These are phyloP conservation scores for Citrus reticulata DNA, from an alignment of 345 rosid genomes.

Conservation along the genomic window DNA sequence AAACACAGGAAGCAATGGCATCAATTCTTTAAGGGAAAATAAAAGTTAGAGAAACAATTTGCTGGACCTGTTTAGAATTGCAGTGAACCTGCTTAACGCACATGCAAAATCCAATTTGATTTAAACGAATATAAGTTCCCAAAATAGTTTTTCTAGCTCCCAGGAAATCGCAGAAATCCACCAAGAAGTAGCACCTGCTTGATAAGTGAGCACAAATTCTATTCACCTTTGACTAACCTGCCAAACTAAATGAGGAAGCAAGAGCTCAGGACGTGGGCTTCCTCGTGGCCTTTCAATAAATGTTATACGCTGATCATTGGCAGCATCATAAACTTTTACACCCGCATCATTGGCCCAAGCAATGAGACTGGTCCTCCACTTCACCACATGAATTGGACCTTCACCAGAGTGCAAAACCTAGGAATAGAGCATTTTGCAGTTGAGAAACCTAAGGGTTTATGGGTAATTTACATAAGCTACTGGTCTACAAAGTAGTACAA, in stretches of 20 bases:
- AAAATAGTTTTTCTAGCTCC: not conserved
- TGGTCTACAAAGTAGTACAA: slow-evolving; percentile 15
- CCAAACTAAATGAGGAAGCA: slow-evolving; percentile 97
- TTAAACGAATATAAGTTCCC: not conserved
- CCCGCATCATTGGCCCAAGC: slow-evolving; percentile 99
- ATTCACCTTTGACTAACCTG: slow-evolving; percentile 53
- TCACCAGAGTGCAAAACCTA: slow-evolving; percentile 98
- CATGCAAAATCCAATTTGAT: not conserved
- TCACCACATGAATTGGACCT: slow-evolving; percentile 94
- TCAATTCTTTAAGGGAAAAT: not conserved
- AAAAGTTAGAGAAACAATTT: not conserved
- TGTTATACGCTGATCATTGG: slow-evolving; percentile 86
- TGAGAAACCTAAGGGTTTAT: not conserved
- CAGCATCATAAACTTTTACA: slow-evolving; percentile 91
- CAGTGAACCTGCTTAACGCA: not conserved
- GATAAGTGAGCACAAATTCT: not conserved
- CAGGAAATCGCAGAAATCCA: not conserved
- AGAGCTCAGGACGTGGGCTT: slow-evolving; percentile 86
- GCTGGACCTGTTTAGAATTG: slow-evolving; percentile 2
- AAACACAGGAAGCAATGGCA: slow-evolving; percentile 14
- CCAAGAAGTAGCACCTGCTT: not conserved
- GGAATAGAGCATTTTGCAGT: slow-evolving; percentile 10
- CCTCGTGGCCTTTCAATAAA: slow-evolving; percentile 93
- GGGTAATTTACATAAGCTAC: slow-evolving; percentile 1
- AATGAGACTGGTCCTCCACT: slow-evolving; percentile 89